Conservation (phyloP, 257 asterid genomes). For the Ajuga chamaepitys region DNA sequence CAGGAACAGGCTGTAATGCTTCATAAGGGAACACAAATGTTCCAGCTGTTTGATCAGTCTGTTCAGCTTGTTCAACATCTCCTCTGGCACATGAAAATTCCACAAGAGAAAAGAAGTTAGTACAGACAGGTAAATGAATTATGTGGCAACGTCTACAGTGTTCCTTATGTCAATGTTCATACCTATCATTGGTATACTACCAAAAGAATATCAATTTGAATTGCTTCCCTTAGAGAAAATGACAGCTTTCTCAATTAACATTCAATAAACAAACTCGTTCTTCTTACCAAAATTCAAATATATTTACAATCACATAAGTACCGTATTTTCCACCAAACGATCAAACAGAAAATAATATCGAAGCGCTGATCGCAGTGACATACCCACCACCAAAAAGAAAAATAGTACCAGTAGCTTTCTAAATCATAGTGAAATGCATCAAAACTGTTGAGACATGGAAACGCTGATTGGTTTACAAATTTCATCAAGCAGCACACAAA, state of each 20-base stretch:
- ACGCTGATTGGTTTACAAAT: not conserved
- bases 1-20: slow-evolving; percentile 48
- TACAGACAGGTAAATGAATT: not conserved
- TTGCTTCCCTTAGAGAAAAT: not conserved
- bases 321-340: not conserved
- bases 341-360: not conserved
- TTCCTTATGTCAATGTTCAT: not conserved
- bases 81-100: slow-evolving; percentile 42
- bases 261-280: not conserved
- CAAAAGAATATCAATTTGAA: not conserved
- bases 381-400: not conserved
- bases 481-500: not conserved
- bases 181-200: not conserved
- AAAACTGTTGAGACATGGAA: not conserved
- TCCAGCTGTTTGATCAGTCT: slow-evolving; percentile 27
- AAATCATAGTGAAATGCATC: not conserved
- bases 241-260: not conserved
- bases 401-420: not conserved
- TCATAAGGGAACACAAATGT: slow-evolving; percentile 59
- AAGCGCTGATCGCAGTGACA: not conserved
- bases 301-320: slow-evolving; percentile 6
- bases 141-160: not conserved
- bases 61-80: slow-evolving; percentile 34
- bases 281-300: slow-evolving; percentile 3
- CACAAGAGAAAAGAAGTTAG: slow-evolving; percentile 13